Base-by-base conservation (phyloP, 176 grass and related monocot genomes). In the Canna indica region DNA sequence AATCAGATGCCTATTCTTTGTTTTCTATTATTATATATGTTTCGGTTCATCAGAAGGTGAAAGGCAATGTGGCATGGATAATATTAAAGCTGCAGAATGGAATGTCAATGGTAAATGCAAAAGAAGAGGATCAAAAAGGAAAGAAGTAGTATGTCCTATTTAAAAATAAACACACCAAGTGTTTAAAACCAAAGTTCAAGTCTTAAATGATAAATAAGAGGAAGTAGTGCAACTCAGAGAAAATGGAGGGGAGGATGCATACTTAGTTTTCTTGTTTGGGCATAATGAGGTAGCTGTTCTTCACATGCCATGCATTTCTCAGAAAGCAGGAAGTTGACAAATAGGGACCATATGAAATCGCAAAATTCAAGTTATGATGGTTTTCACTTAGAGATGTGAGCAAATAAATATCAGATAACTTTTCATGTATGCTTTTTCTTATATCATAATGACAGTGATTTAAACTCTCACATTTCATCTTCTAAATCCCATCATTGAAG, bases 251-350 rank as follows among this genome's bases (percentile, higher is more conserved):
- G 52, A 56, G 22, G 17, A 54, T n/a, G 58, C 17, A 17, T 0
- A 14, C 26, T 59, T 60, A 60, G 11, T 13, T 27, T 6, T 59
- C n/a, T 30, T 29, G 57, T 13, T 2, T 29, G n/a, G 4, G 25
- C 58, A 30, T 60, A 25, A 30, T 60, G 29, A 60, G 58, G 58
- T 60, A 32, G 58, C 58, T 60, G 58, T 30, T 60, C 58, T 60
- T 60, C 58, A 30, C 58, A 60, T 60, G 58, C 26, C 58, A 60
- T 30, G 10, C 58, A 12, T 27, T 30, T 30, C 4, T 54, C 17
- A 24, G 4, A 54, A 5, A 54, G 50, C 17, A n/a, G 50, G 20
- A 54, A n/a, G 6, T 54, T 54, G 50, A 54, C 50, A 54, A 50
- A 53, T 30, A 30, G 26, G 27, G 12, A 60, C 57, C 27, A 31